Percentiles rank a stretch among this genome's conserved stretches.
These are phyloP conservation scores for Aethionema arabicum DNA, from an alignment of 345 rosid genomes.

Conservation along the genomic window DNA sequence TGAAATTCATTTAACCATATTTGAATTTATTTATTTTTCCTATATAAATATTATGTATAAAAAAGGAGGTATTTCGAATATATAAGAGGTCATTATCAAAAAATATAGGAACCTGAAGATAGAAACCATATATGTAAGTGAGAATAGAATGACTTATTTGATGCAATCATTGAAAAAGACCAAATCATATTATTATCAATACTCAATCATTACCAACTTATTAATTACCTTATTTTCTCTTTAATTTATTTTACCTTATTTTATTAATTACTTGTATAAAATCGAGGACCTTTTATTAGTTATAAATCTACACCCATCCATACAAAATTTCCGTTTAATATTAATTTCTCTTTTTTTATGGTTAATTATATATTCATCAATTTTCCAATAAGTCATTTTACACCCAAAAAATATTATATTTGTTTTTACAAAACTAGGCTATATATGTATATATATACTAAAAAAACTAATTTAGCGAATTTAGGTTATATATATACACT, in stretches of 20 bases:
- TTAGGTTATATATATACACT: constrained; percentile 1
- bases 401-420: too few relatives aligned
- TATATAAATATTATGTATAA: not conserved
- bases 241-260: too few relatives aligned
- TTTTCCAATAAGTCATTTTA: too few relatives aligned
- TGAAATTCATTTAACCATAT: not conserved
- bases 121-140: constrained; percentile 2
- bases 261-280: too few relatives aligned
- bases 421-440: too few relatives aligned
- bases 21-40: not conserved
- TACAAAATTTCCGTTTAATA: too few relatives aligned
- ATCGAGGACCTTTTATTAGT: too few relatives aligned
- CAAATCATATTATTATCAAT: constrained; percentile 16
- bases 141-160: constrained; percentile 12
- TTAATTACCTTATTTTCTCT: not conserved
- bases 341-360: too few relatives aligned
- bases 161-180: constrained; percentile 23
- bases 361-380: too few relatives aligned
- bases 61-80: not conserved
- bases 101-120: constrained; percentile 26
- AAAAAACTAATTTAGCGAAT: not conserved
- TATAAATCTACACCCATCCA: too few relatives aligned
- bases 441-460: too few relatives aligned
- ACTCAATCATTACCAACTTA: constrained; percentile 26
- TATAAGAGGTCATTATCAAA: constrained; percentile 23